Conservation (phyloP, 2,329 filamentous ascomycete genomes). For the Ceratocystis destructans region DNA sequence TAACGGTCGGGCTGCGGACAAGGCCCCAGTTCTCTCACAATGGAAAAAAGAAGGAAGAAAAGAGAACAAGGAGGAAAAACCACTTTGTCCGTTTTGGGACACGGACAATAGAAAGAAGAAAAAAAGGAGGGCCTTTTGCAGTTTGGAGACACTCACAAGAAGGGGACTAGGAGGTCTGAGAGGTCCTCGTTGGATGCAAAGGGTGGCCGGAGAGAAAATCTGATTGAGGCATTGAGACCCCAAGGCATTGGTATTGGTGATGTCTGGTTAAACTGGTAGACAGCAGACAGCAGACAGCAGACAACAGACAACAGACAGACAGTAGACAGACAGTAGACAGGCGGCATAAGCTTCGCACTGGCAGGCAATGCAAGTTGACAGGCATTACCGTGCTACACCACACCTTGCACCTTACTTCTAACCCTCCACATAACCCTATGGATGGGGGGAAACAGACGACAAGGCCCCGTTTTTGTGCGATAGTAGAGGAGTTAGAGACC, state of each 20-base stretch:
- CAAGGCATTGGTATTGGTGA: too few species aligned
- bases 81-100: slow-evolving; percentile 4
- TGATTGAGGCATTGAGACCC: not conserved
- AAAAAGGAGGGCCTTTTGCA: not conserved
- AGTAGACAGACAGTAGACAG: not conserved
- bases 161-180: not conserved
- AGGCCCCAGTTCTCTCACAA: not conserved
- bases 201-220: not conserved
- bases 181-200: not conserved
- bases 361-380: too few species aligned
- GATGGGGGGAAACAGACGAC: too few species aligned
- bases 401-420: too few species aligned
- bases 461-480: too few species aligned
- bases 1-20: not conserved
- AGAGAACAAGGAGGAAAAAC: not conserved
- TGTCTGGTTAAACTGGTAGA: not conserved
- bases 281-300: not conserved
- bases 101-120: not conserved
- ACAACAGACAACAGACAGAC: not conserved
- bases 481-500: too few species aligned
- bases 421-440: too few species aligned
- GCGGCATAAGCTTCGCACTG: not conserved
- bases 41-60: not conserved
- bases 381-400: too few species aligned
- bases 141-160: not conserved